Conservation (phyloP, 352 stramenopile genomes). For the Pythium phragmitis region DNA sequence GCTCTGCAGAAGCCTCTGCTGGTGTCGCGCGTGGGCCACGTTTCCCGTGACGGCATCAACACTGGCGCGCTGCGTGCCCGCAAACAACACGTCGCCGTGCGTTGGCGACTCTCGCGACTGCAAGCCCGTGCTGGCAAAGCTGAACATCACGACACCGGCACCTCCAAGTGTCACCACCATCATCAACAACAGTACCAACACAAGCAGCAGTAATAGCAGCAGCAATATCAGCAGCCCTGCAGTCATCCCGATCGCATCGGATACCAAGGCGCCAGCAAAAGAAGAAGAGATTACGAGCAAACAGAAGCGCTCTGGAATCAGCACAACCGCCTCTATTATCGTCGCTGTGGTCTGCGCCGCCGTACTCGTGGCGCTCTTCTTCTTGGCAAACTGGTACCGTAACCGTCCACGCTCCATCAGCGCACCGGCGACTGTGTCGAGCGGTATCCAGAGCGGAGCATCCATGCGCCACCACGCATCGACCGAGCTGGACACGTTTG, state of each 20-base stretch:
- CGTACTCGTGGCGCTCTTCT: constrained; percentile 33
- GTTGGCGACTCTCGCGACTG: constrained; percentile 13
- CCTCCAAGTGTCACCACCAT: not conserved
- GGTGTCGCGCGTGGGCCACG: constrained; percentile 24
- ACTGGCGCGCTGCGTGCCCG: constrained; percentile 19
- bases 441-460: constrained; percentile 1
- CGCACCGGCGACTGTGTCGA: constrained; percentile 25
- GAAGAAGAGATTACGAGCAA: not conserved
- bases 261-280: not conserved
- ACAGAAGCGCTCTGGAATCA: constrained; percentile 3
- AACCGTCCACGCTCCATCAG: constrained; percentile 36
- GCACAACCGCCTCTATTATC: constrained; percentile 38
- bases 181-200: not conserved
- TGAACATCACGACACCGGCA: constrained; percentile 8
- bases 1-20: constrained; percentile 19
- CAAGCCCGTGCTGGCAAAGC: not conserved
- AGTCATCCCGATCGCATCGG: constrained; percentile 12
- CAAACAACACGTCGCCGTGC: constrained; percentile 7
- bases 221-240: not conserved
- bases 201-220: not conserved
- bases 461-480: constrained; percentile 20
- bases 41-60: constrained; percentile 9
- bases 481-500: constrained; percentile 33
- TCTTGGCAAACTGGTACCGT: constrained; percentile 53
- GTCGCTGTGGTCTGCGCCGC: constrained; percentile 36